Evolutionary conservation across 2,329 filamentous ascomycete species (phyloP), one percentile per base, ranked within the genome.

Genomic region (Thelonectria rubi): DNA sequence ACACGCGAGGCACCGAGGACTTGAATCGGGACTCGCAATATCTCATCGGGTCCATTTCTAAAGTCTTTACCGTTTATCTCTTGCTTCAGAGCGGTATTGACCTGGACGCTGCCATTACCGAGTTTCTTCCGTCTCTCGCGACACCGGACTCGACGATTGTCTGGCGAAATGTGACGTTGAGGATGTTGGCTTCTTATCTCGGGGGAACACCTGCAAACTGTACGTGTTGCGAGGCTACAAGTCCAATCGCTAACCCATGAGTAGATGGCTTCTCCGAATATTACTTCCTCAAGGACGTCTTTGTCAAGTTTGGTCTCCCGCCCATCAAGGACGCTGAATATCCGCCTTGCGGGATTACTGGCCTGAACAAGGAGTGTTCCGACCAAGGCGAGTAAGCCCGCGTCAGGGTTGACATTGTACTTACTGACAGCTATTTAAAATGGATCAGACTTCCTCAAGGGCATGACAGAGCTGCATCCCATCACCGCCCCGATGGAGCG

Each of bases 31-130:
- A 78, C 55, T 78, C 77, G 0, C 78, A 81, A 64, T 81, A 80
- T 42, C 69, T 80, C 3, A 74, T 81, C 32, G 80, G 78, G 0
- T 81, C 77, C 0, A 66, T 81, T 6, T 75, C 75, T 0, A 81
- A 81, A 17, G 71, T 78, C 0, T 66, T 81, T 24, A 75, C 79
- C 0, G 76, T 74, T 14, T 72, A 79, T 12, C 20, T 80, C 1
- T 50, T 80, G 15, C 54, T 81, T 2, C 75, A 75, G 43, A 76
- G 72, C 15, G 74, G 74, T 0, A 52, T 80, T 3, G 62, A 78
- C 30, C 30, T 77, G 0, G 73, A 78, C 26, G 65, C 68, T 1
- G 66, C 74, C 0, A 65, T 80, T 3, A 76, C 74, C 0, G 67
- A 77, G 32, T 79, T 72, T 34, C 63, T 82, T 5, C 77, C 77